These are phyloP conservation scores for Fusarium neocosmosporiellum DNA, from an alignment of 2,329 filamentous ascomycete genomes.

Conservation along the genomic window DNA sequence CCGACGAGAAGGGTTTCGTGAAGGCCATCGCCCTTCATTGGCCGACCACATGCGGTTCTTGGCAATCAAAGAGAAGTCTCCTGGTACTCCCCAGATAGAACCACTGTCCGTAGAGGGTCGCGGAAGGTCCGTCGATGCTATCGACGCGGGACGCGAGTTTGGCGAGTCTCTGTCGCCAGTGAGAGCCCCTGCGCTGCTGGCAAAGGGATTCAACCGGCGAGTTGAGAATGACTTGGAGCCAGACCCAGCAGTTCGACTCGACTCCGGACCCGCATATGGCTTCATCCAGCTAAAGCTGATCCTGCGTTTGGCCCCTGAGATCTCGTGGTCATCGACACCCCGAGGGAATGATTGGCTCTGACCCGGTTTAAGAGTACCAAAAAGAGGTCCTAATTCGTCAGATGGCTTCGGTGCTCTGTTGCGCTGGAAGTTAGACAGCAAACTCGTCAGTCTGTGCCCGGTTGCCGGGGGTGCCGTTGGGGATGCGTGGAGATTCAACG, in stretches of 20 bases:
- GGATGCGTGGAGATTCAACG: conserved; percentile 54
- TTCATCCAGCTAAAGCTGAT: conserved; percentile 72
- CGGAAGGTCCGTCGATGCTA: conserved; percentile 76
- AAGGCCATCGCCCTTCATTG: conserved; percentile 63
- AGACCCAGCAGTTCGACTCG: conserved; percentile 38
- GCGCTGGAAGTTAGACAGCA: conserved; percentile 71
- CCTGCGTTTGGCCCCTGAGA: conserved; percentile 63
- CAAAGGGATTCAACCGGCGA: conserved; percentile 59
- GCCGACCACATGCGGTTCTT: conserved; percentile 75
- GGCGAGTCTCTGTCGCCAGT: conserved; percentile 67
- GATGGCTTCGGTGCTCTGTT: conserved; percentile 70
- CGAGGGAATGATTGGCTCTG: conserved; percentile 84
- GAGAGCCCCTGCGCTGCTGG: conserved; percentile 60
- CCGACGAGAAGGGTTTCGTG: conserved; percentile 79
- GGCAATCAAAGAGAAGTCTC: conserved; percentile 56
- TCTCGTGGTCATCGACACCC: conserved; percentile 67
- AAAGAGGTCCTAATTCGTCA: conserved; percentile 62
- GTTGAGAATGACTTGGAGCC: conserved; percentile 54
- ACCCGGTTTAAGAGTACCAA: conserved; percentile 76
- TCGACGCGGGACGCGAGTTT: conserved; percentile 75
- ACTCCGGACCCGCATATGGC: conserved; percentile 62
- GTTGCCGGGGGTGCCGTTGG: conserved; percentile 49
- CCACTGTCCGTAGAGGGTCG: conserved; percentile 83
- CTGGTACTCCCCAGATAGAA: conserved; percentile 75
- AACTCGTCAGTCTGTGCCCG: conserved; percentile 56